These are phyloP conservation scores for Neurospora hispaniola DNA, from an alignment of 495 filamentous ascomycete genomes.

Conservation along the genomic window DNA sequence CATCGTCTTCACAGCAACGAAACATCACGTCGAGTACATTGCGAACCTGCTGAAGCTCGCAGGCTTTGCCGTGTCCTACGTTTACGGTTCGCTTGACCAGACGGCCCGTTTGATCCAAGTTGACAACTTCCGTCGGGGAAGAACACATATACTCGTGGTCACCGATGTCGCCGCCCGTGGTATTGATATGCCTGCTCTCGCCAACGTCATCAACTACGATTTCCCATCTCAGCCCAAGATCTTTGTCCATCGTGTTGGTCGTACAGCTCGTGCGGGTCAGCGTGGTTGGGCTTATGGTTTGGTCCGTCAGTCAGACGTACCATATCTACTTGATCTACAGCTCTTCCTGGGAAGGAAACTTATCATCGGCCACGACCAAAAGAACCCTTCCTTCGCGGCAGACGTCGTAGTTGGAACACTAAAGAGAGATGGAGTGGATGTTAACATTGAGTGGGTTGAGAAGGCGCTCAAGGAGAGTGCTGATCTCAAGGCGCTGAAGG, in stretches of 20 bases:
- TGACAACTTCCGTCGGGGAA: constrained; percentile 70
- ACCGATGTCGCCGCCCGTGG: constrained; percentile 95
- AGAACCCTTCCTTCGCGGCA: constrained; percentile 57
- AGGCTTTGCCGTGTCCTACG: constrained; percentile 83
- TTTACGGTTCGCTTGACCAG: constrained; percentile 89
- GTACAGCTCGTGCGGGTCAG: constrained; percentile 86
- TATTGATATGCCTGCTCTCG: constrained; percentile 93
- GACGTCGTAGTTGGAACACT: constrained; percentile 73
- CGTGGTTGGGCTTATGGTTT: constrained; percentile 93
- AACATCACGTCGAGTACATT: constrained; percentile 96
- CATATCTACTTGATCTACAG: constrained; percentile 90
- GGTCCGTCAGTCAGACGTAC: constrained; percentile 70
- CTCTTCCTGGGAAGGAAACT: constrained; percentile 79
- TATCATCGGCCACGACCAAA: constrained; percentile 50
- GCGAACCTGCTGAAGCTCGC: constrained; percentile 57
- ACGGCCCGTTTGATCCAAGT: constrained; percentile 85
- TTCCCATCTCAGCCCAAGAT: constrained; percentile 96
- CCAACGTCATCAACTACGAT: constrained; percentile 98
- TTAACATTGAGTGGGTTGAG: constrained; percentile 64
- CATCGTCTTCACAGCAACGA: constrained; percentile 87
- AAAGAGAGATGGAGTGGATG: constrained; percentile 57
- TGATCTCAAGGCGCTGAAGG: constrained; percentile 59
- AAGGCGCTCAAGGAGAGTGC: constrained; percentile 62
- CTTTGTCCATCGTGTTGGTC: constrained; percentile 90
- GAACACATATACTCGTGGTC: constrained; percentile 86